Evolutionary conservation across 371 early-diverging fungal species (phyloP), one percentile per base, ranked within the genome.

Genomic region (Capillidium rhysosporum): DNA sequence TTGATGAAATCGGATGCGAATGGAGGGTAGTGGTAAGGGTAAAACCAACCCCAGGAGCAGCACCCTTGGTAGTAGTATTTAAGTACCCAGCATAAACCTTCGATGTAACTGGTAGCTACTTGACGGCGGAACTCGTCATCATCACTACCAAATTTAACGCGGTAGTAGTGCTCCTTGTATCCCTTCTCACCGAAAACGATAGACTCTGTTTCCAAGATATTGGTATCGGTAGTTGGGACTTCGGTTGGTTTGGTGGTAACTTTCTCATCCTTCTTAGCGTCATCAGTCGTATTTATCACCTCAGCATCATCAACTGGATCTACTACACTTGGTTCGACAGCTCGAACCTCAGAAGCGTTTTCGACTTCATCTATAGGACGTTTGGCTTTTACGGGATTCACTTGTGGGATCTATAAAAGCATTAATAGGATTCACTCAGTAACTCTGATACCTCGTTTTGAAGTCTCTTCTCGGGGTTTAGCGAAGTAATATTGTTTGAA

Each of bases 41-140:
- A 99, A 70, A 82, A 98, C 95, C 96, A 99, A 31, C 85, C 80
- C 99, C 99, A 99, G 21, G 92, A 89, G 12, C 81, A 86, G 56
- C 86, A 84, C 20, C 96, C 80, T 61, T 82, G 76, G 65, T 91
- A 92, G 62, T 99, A 99, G 67, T 99, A 99, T 59, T 81, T 79
- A 54, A 95, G 79, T 24, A 98, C 92, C 99, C 99, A 98, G 59
- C 86, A 83, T 30, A 98, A 72, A n/a, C 98, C 98, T 63, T 93
- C 89, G 41, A 96, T 76, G 59, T 99, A 99, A 48, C 82, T 76
- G 51, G 77, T 76, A 12, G 84, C 91, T 56, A 94, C 69, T 14
- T 75, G 59, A 59, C 57, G 58, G 2, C 74, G 74, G 20, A 69
- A 75, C 30, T 71, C 75, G 10, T 60, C 55, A 61, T 93, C 84